A percentile compares a stretch with the other conserved stretches of the same genome.
Evolutionary conservation across 1,284 basidiomycete species (phyloP).

Genomic region (Leccinum laetum): DNA sequence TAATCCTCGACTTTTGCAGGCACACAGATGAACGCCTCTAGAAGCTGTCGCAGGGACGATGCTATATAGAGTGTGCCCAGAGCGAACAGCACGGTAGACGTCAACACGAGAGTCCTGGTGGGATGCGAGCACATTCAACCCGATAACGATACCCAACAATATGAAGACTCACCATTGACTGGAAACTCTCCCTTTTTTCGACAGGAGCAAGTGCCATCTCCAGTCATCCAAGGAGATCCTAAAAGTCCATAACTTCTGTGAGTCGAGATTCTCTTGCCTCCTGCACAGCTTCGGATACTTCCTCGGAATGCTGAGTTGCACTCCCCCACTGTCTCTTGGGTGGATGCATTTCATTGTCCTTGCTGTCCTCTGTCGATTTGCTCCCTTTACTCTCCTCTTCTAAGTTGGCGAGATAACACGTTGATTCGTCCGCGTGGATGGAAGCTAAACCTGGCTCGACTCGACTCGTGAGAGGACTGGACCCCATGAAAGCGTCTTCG

Average conservation of each 20-base stretch:
- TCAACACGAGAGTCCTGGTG: conserved; percentile 14
- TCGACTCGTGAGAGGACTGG: conserved; percentile 29
- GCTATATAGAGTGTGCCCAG: conserved; percentile 12
- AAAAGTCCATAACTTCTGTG: no score
- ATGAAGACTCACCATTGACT: conserved; percentile 7
- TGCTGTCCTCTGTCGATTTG: conserved; percentile 15
- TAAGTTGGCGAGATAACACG: conserved; percentile 23
- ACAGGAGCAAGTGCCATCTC: conserved; percentile 7
- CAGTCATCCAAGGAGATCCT: no score
- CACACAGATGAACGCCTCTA: conserved; percentile 17
- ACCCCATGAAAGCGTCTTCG: conserved; percentile 24
- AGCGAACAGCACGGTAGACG: conserved; percentile 17
- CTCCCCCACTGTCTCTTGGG: conserved; percentile 19
- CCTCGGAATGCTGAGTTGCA: no score
- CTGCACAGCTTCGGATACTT: no score
- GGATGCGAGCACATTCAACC: neutral
- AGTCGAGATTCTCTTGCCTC: no score
- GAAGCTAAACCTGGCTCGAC: conserved; percentile 14
- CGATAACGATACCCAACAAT: neutral
- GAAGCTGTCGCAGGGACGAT: conserved; percentile 16
- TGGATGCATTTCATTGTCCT: conserved; percentile 15
- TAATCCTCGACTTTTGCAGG: conserved; percentile 10
- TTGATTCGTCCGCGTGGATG: conserved; percentile 10
- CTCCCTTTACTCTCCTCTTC: conserved; percentile 25
- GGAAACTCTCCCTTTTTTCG: conserved; percentile 1